Evolutionary conservation across 2,329 filamentous ascomycete genomes (phyloP).

Genomic region (Colletotrichum viniferum): DNA sequence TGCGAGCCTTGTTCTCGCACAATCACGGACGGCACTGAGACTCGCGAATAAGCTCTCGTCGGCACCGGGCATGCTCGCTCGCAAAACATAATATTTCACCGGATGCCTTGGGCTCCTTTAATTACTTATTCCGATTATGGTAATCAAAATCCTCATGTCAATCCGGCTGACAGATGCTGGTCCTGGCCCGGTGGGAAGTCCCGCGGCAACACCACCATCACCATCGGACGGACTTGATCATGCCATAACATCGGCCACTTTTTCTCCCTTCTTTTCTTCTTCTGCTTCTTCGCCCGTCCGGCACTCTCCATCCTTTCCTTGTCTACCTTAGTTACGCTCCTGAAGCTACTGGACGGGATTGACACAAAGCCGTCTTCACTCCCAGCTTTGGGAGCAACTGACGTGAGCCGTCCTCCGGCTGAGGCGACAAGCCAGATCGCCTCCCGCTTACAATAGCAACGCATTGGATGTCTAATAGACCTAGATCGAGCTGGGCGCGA

Average conservation of each 20-base stretch:
- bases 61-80: neutral
- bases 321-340: neutral
- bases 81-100: neutral
- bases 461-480: neutral
- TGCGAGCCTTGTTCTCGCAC: neutral
- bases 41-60: neutral
- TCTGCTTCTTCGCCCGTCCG: neutral
- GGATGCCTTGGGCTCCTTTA: neutral
- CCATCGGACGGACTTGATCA: conserved; percentile 12
- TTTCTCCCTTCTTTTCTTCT: neutral
- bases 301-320: neutral
- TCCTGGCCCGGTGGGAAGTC: conserved; percentile 7
- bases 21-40: neutral
- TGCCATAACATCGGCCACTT: neutral
- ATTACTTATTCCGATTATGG: neutral
- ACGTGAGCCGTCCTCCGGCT: neutral
- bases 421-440: neutral
- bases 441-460: neutral
- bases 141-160: neutral
- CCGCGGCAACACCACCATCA: neutral
- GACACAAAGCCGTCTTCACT: neutral
- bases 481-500: neutral
- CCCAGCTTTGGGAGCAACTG: neutral
- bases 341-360: neutral
- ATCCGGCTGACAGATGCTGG: neutral